Conservation (phyloP, 2,329 filamentous ascomycete genomes). For the Phoma sp. region DNA sequence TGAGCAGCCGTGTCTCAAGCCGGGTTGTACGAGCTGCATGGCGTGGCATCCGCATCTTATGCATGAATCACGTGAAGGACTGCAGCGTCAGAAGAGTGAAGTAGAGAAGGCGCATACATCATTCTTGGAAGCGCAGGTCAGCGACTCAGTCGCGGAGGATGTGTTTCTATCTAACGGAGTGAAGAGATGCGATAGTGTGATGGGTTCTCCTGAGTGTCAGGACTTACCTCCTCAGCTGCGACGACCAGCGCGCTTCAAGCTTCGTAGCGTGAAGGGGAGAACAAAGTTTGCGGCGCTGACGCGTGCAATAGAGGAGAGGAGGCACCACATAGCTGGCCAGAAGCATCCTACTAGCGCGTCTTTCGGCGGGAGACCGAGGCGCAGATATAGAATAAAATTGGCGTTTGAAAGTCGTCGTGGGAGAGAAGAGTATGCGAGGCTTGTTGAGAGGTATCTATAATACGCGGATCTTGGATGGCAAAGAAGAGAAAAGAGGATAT, state of each 20-base stretch:
- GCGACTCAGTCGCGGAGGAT: neutral
- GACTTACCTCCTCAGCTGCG: neutral
- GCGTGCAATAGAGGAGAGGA: too few species aligned
- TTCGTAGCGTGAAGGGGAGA: constrained; percentile 5
- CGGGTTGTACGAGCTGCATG: constrained; percentile 23
- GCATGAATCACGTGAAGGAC: neutral
- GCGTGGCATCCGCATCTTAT: constrained; percentile 19
- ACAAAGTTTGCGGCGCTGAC: neutral
- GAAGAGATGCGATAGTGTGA: neutral
- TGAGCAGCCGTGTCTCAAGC: constrained; percentile 20
- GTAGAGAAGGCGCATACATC: neutral
- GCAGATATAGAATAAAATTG: too few species aligned
- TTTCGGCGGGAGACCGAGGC: too few species aligned
- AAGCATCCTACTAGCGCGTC: too few species aligned
- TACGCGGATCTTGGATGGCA: too few species aligned
- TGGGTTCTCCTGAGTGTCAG: neutral
- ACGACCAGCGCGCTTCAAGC: neutral
- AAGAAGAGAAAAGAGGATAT: too few species aligned
- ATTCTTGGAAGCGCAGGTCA: too few species aligned
- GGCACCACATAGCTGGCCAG: too few species aligned
- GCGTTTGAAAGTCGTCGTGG: too few species aligned
- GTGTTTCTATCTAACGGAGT: neutral
- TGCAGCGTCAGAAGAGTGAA: too few species aligned
- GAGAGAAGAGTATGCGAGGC: too few species aligned
- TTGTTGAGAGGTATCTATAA: too few species aligned